Conservation (phyloP, 441 rosid genomes). For the Adansonia rubrostipa region DNA sequence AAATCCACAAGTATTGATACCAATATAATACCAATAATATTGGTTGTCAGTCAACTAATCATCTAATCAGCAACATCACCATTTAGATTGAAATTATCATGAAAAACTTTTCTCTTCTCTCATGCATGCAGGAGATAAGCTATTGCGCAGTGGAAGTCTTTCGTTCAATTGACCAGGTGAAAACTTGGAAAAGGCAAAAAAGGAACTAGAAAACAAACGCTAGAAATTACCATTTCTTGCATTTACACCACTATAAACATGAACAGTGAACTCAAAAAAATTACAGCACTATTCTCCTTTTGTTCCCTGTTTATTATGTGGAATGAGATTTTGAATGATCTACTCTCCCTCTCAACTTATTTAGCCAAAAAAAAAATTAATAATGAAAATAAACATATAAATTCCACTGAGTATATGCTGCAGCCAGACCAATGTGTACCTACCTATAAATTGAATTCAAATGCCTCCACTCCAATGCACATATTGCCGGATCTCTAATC, state of each 20-base stretch:
- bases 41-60: too few relatives aligned
- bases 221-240: too few relatives aligned
- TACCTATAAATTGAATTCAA: constrained; percentile 29
- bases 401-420: constrained; percentile 42
- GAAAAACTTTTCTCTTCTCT: too few relatives aligned
- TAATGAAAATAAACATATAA: constrained; percentile 45
- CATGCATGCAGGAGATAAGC: too few relatives aligned
- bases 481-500: constrained; percentile 26
- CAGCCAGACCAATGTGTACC: constrained; percentile 31
- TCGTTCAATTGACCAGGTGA: too few relatives aligned
- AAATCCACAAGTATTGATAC: too few relatives aligned
- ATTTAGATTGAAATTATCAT: too few relatives aligned
- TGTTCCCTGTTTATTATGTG: constrained; percentile 26
- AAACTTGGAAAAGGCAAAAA: too few relatives aligned
- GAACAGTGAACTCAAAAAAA: constrained; percentile 27
- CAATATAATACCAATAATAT: too few relatives aligned
- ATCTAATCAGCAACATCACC: too few relatives aligned
- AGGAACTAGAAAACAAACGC: too few relatives aligned
- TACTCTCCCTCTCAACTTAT: constrained; percentile 31
- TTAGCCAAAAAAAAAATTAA: constrained; percentile 45
- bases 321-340: constrained; percentile 26
- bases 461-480: constrained; percentile 29
- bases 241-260: neutral
- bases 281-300: constrained; percentile 32
- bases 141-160: too few relatives aligned